Percentiles rank a stretch among this genome's conserved stretches.
phyloP scores from a whole-genome alignment of 2,329 filamentous ascomycete species.

The Cercospora sojina region DNA sequence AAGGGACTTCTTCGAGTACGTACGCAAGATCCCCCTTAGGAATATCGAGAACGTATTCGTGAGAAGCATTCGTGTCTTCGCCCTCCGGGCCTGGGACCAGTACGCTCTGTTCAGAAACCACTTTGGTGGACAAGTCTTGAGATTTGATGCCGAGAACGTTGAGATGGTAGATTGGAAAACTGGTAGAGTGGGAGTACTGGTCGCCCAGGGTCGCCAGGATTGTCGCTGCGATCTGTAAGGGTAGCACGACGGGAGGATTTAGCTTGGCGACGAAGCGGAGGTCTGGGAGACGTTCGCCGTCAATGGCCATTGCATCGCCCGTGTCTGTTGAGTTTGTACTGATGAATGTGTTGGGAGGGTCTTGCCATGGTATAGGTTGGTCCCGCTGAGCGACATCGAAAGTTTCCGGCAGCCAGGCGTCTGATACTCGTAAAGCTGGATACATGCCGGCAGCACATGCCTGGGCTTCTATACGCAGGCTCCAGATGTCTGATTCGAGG shows the following conservation, averaged over 20 bases:
- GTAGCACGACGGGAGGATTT: slow-evolving; percentile 70
- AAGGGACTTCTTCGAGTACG: slow-evolving; percentile 66
- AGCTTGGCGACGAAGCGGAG: slow-evolving; percentile 74
- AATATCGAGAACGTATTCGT: slow-evolving; percentile 64
- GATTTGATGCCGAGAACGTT: slow-evolving; percentile 24
- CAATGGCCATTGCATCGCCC: slow-evolving; percentile 55
- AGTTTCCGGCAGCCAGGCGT: slow-evolving; percentile 68
- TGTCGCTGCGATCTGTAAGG: slow-evolving; percentile 61
- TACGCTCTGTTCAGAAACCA: slow-evolving; percentile 8
- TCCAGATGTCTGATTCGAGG: slow-evolving; percentile 54
- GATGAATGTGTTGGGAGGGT: slow-evolving; percentile 65
- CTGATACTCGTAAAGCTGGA: slow-evolving; percentile 67
- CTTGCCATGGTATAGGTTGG: slow-evolving; percentile 58
- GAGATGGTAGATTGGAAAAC: slow-evolving; percentile 26
- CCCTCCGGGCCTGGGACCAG: slow-evolving; percentile 12
- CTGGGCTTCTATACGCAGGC: slow-evolving; percentile 66
- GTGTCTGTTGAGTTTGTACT: slow-evolving; percentile 33
- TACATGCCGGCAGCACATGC: slow-evolving; percentile 48
- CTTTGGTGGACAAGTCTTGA: slow-evolving; percentile 3
- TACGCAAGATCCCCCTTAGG: slow-evolving; percentile 72
- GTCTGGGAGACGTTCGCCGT: slow-evolving; percentile 59
- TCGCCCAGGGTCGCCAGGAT: slow-evolving; percentile 60
- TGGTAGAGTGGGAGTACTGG: slow-evolving; percentile 50
- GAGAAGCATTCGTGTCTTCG: slow-evolving; percentile 31
- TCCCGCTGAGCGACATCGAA: slow-evolving; percentile 68